A percentile compares a stretch with the other conserved stretches of the same genome.
Conservation (phyloP, 2,329 filamentous ascomycete species). For the Nakataea oryzae region DNA sequence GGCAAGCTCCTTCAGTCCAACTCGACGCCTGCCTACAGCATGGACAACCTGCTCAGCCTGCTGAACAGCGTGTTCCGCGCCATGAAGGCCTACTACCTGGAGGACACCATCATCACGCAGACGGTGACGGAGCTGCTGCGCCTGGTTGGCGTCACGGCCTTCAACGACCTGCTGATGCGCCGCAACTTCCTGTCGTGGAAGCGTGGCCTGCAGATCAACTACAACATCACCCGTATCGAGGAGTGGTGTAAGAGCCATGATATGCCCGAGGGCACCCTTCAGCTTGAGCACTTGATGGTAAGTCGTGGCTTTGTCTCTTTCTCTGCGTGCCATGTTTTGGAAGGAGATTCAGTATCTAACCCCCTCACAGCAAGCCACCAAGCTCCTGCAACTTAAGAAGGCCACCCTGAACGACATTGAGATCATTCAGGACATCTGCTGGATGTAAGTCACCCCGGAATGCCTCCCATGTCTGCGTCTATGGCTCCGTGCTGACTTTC, state of each 20-base stretch:
- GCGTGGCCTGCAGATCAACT: slow-evolving; percentile 97
- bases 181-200: slow-evolving; percentile 99
- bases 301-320: slow-evolving; percentile 17
- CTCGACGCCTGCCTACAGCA: slow-evolving; percentile 91
- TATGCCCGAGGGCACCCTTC: slow-evolving; percentile 95
- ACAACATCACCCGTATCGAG: slow-evolving; percentile 98
- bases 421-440: slow-evolving; percentile 99
- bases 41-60: slow-evolving; percentile 94
- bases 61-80: slow-evolving; percentile 96
- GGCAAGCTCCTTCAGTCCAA: slow-evolving; percentile 91
- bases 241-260: slow-evolving; percentile 99
- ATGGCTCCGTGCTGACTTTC: slow-evolving; percentile 1
- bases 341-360: not conserved
- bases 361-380: slow-evolving; percentile 72
- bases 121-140: slow-evolving; percentile 88
- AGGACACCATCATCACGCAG: slow-evolving; percentile 92
- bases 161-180: slow-evolving; percentile 96
- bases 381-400: slow-evolving; percentile 96
- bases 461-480: not conserved
- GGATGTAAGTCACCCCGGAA: slow-evolving; percentile 99
- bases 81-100: slow-evolving; percentile 97
- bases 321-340: slow-evolving; percentile 11
- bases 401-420: slow-evolving; percentile 98
- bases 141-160: slow-evolving; percentile 91
- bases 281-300: slow-evolving; percentile 96